Base-by-base conservation (phyloP, 2,329 filamentous ascomycete species). In the Penicillium sp. region DNA sequence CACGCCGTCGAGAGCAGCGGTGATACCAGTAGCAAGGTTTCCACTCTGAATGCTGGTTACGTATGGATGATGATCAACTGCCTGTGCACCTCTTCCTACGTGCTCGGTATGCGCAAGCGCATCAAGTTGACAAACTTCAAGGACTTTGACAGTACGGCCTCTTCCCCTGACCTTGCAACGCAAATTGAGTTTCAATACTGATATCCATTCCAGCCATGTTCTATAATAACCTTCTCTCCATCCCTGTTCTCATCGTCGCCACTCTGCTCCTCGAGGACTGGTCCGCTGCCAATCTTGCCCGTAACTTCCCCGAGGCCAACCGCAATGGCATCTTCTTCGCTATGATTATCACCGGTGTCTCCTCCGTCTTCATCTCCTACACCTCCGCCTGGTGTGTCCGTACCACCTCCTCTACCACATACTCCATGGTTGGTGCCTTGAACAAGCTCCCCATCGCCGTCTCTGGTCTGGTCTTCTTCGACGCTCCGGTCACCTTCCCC, bases 71-170 rank as follows among this genome's bases (percentile, higher is more conserved):
- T 92, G 70, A 82, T 97, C 80, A 99, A 99, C 79, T 97, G 97
- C 72, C 87, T 98, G 76, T 97, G 93, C 84, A 94, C 91, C 30
- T 92, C 95, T 1, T 87, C 91, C 25, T 98, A 96, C 72, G 84
- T 98, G 51, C 81, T 99, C 65, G 87, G 90, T 69, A 98, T 97
- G 94, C 89, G 95, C 76, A 98, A 98, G 85, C 90, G 96, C 68
- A 98, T 99, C 78, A 98, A 98, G 89, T 87, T 96, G 80, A 97
- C 96, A 83, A 97, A 97, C 84, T 98, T 99, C 82, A 97, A 97
- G 85, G 95, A 98, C 78, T 98, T 96, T 83, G 95, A 99, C 78
- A 97, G 94, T 97, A 85, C 81, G 94, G 88, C 48, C 51, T 14
- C 28, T 14, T 49, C 25, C 38, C 43, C 22, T 55, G 35, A 22